Conservation (phyloP, 2,329 filamentous ascomycete species). For the Incumbomyces delicatus region DNA sequence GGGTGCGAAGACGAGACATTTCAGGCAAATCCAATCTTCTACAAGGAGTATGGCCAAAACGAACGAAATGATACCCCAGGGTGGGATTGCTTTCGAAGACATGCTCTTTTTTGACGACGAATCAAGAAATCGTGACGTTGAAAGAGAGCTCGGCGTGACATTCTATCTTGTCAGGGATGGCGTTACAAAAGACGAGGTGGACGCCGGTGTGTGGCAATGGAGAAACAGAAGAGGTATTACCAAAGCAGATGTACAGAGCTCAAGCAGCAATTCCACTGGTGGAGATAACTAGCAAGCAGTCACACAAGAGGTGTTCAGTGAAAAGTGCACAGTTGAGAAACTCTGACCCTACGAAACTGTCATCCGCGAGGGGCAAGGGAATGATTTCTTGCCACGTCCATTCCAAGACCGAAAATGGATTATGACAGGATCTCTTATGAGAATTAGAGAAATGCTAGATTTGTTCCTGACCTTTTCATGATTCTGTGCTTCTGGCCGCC, state of each 20-base stretch:
- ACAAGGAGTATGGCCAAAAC: slow-evolving; percentile 35
- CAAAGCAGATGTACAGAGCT: slow-evolving; percentile 9
- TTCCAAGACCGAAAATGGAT: no score
- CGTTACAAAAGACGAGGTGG: slow-evolving; percentile 65
- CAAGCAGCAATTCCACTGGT: neutral
- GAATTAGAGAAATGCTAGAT: no score
- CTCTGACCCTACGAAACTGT: no score
- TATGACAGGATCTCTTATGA: no score
- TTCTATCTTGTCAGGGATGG: slow-evolving; percentile 78
- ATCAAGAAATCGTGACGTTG: slow-evolving; percentile 72
- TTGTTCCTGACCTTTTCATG: no score
- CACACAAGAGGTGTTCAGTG: no score
- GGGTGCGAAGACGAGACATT: slow-evolving; percentile 75
- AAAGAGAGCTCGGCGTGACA: slow-evolving; percentile 61
- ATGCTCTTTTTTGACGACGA: slow-evolving; percentile 98
- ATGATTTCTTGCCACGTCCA: no score
- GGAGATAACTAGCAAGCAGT: no score
- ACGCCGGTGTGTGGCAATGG: slow-evolving; percentile 73
- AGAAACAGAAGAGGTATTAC: slow-evolving; percentile 55
- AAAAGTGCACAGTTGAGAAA: no score
- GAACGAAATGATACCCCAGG: slow-evolving; percentile 5
- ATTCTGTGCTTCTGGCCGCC: no score
- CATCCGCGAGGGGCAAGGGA: no score
- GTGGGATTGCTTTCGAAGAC: slow-evolving; percentile 58
- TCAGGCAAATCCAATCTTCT: slow-evolving; percentile 59